These are phyloP conservation scores for Brettanomyces nanus DNA, from an alignment of 805 yeast genomes.

Conservation along the genomic window DNA sequence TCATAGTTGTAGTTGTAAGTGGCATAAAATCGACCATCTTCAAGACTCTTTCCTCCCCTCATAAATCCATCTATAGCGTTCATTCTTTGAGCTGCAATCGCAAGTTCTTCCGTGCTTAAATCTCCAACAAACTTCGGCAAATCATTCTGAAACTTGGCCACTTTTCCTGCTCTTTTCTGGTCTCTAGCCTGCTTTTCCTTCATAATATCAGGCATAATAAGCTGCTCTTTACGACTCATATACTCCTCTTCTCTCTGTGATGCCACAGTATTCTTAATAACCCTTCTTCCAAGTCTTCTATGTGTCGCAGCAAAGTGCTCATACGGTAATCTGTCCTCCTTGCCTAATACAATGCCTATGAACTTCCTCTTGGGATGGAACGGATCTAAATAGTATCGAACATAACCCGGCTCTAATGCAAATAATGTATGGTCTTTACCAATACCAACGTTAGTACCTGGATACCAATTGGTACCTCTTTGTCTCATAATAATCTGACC, in stretches of 20 bases:
- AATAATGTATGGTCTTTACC: slow-evolving; percentile 92
- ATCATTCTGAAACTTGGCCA: slow-evolving; percentile 23
- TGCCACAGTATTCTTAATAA: slow-evolving; percentile 38
- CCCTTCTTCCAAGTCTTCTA: slow-evolving; percentile 72
- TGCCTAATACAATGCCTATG: slow-evolving; percentile 75
- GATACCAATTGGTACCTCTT: slow-evolving; percentile 89
- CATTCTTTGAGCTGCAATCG: slow-evolving; percentile 44
- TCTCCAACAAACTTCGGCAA: slow-evolving; percentile 20
- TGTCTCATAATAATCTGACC: slow-evolving; percentile 91
- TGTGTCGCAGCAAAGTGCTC: slow-evolving; percentile 86
- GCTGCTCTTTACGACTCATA: slow-evolving; percentile 60
- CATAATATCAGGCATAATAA: slow-evolving; percentile 45
- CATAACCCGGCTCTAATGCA: slow-evolving; percentile 90
- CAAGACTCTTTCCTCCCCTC: slow-evolving; percentile 47
- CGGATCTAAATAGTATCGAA: slow-evolving; percentile 86
- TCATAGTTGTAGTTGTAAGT: slow-evolving; percentile 43
- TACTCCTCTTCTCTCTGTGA: slow-evolving; percentile 53
- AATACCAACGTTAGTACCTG: slow-evolving; percentile 85
- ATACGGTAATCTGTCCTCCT: slow-evolving; percentile 63
- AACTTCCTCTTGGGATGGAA: slow-evolving; percentile 91
- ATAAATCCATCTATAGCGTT: slow-evolving; percentile 43
- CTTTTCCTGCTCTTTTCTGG: slow-evolving; percentile 26
- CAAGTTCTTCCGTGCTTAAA: slow-evolving; percentile 23
- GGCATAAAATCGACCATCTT: slow-evolving; percentile 53
- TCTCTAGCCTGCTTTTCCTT: slow-evolving; percentile 34